Base-by-base conservation (phyloP, 495 filamentous ascomycete genomes). In the Recurvomyces mirabilis region DNA sequence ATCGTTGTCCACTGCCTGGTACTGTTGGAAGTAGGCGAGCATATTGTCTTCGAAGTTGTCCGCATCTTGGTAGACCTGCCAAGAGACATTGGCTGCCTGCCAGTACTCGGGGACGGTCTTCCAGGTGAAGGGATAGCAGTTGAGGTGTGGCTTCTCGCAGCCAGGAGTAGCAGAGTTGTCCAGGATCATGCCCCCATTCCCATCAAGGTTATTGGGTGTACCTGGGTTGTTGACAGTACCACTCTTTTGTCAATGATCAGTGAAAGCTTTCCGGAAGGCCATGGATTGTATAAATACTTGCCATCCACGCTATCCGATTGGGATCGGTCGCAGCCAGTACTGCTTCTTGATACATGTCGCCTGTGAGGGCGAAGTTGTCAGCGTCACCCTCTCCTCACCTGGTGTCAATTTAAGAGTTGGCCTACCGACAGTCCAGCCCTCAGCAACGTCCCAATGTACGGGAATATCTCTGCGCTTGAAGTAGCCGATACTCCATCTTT, bases 31-130 rank as follows among this genome's bases (percentile, higher is more conserved):
- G 67, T 68, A 71, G 19, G 70, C 67, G 9, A 72, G 51, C 6
- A 69, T 65, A 47, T 75, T 73, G 43, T 75, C 71, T 31, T 73
- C 71, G 30, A 73, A 73, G 55, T 73, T 73, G 54, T 75, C 62
- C 1, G 44, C 60, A 44, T 72, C 67, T 49, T 75, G 71, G 43
- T 64, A 75, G 6, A 72, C 51, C 47, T 72, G 69, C 71, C 71
- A 75, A 0, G 66, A 63, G 17, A 71, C 65, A 14, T 66, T 67
- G 11, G 68, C 67, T 7, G 68, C 61, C 53, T 73, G 58, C 46
- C 72, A 73, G 46, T 64, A 62, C 30, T 75, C 71, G 30, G 64
- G 66, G 21, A 66, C 60, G 2, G 71, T 75, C 53, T 71, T 70
- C 71, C 71, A 75, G 17, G 64, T 68, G 4, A 73, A 56, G 0